phyloP scores from a whole-genome alignment of 2,329 filamentous ascomycete genomes.

The Hymenoscyphus linearis region DNA sequence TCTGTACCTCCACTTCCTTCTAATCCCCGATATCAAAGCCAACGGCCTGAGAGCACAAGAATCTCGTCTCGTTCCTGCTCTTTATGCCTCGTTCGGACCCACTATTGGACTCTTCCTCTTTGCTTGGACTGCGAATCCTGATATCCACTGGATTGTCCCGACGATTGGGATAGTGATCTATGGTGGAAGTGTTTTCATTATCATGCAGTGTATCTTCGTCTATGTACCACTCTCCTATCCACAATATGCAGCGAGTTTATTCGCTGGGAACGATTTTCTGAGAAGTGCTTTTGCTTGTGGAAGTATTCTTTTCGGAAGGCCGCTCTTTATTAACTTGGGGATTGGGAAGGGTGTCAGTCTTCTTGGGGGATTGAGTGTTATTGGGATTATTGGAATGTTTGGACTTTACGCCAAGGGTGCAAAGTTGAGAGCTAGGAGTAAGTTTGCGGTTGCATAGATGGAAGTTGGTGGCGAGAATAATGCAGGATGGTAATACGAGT shows the following conservation, averaged over 20 bases:
- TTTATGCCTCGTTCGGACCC: constrained; percentile 47
- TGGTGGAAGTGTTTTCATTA: constrained; percentile 45
- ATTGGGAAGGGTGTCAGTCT: constrained; percentile 52
- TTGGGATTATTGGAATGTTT: constrained; percentile 47
- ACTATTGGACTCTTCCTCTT: constrained; percentile 57
- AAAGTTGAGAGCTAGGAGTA: constrained; percentile 18
- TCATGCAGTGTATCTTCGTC: constrained; percentile 56
- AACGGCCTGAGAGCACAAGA: constrained; percentile 49
- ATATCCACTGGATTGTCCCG: constrained; percentile 50
- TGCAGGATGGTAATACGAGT: neutral
- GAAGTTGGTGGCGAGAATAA: neutral
- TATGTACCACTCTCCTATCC: constrained; percentile 54
- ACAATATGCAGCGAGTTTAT: constrained; percentile 51
- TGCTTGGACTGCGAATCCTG: constrained; percentile 48
- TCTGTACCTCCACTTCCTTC: constrained; percentile 46
- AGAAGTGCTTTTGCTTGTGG: constrained; percentile 53
- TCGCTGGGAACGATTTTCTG: constrained; percentile 57
- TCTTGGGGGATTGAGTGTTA: constrained; percentile 48
- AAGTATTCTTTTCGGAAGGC: constrained; percentile 54
- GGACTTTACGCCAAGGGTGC: constrained; percentile 16
- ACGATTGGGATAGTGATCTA: constrained; percentile 54
- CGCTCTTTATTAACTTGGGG: constrained; percentile 54
- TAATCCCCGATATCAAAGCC: constrained; percentile 45
- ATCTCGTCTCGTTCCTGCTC: constrained; percentile 48
- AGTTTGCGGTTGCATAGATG: constrained; percentile 17